Evolutionary conservation across 345 rosid genomes (phyloP), one percentile per base, ranked within the genome.

Genomic region (Eucalyptus pumila): DNA sequence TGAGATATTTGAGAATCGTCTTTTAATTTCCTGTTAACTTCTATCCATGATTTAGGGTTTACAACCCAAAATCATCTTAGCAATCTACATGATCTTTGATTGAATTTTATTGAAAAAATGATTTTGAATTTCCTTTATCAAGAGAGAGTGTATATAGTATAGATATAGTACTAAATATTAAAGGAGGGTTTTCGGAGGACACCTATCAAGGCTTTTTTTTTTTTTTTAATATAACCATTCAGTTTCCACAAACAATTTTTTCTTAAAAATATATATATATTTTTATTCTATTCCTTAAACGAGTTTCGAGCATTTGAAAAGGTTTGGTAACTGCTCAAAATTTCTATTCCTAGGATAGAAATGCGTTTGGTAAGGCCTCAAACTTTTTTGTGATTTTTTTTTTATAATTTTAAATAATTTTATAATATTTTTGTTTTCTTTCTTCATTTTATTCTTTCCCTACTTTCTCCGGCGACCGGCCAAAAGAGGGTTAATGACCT

Each of bases 271-370:
- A 24, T n/a, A n/a, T n/a, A n/a, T n/a, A 52, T 8, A 19, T 52
- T 52, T 52, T 52, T 3, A 19, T 52, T 52, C 0, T 19, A 1
- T 52, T 52, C 11, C 24, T 0, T 52, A 19, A 2, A 52, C 9
- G 5, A 52, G 24, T 52, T 52, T 52, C 0, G 0, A 52, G 2
- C 11, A 52, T 52, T 52, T 52, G 24, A 52, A 52, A 8, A 19
- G 0, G 26, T 19, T 52, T 52, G 24, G 1, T 19, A 52, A 19
- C 1, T 0, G 0, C 21, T 52, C 1, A 8, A 52, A 52, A 52
- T 19, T 19, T 52, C 0, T 52, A 52, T 6, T 50, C 17, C 3
- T 50, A 1, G 3, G 3, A 50, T 5, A 5, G 52, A 50, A 50
- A 19, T 52, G 4, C 0, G 0, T 52, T 19, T 19, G 58, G 1